Evolutionary conservation across 2,329 filamentous ascomycete genomes (phyloP).

Genomic region (Escovopsis sp.): DNA sequence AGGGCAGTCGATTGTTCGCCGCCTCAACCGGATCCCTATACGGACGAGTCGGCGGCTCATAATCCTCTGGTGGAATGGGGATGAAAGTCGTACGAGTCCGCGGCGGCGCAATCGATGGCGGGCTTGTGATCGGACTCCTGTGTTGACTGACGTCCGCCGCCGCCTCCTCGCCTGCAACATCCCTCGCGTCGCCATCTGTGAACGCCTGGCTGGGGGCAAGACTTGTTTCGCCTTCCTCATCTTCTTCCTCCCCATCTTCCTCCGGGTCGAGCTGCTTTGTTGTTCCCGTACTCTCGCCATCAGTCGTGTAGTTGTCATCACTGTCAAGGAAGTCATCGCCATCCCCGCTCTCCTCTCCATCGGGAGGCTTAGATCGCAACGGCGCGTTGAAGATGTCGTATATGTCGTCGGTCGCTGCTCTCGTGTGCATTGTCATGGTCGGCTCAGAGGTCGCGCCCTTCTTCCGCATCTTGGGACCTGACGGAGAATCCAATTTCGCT

Average conservation of each 20-base stretch:
- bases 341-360: constrained; percentile 29
- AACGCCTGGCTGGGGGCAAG: no score
- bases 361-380: constrained; percentile 11
- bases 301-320: constrained; percentile 67
- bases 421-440: constrained; percentile 97
- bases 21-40: constrained; percentile 67
- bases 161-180: neutral
- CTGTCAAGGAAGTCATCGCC: constrained; percentile 60
- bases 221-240: constrained; percentile 18
- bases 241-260: constrained; percentile 21
- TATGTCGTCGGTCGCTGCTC: constrained; percentile 89
- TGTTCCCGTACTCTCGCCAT: constrained; percentile 68
- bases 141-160: neutral
- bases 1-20: constrained; percentile 83
- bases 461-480: constrained; percentile 67
- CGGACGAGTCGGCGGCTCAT: constrained; percentile 60
- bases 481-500: constrained; percentile 81
- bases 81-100: constrained; percentile 54
- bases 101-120: constrained; percentile 18
- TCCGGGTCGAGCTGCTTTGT: constrained; percentile 46
- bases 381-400: constrained; percentile 95
- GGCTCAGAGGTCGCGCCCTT: constrained; percentile 56
- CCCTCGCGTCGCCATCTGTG: neutral
- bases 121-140: constrained; percentile 10
- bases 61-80: constrained; percentile 73